Evolutionary conservation across 108 stramenopile genomes (phyloP).

Genomic region (Nitzschia sp.): DNA sequence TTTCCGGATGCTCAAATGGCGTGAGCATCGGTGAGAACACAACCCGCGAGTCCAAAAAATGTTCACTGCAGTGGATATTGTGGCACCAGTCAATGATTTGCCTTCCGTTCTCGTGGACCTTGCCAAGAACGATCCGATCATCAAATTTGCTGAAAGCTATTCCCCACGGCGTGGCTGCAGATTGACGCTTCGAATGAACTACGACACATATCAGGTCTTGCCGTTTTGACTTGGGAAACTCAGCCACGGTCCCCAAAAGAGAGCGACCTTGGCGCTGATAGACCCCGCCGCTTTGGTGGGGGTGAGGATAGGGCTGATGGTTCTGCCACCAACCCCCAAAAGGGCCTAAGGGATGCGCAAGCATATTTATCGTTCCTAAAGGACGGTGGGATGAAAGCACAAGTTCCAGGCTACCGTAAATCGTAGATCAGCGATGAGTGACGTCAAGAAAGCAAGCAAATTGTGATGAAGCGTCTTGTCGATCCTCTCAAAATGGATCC

Average conservation of each 20-base stretch:
- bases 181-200: neutral
- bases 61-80: neutral
- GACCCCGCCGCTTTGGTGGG: too few relatives aligned
- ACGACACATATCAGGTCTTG: conserved; percentile 1
- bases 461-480: too few relatives aligned
- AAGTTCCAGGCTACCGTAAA: too few relatives aligned
- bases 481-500: too few relatives aligned
- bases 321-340: too few relatives aligned
- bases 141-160: conserved; percentile 11
- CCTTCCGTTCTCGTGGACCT: neutral
- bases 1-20: neutral
- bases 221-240: neutral
- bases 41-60: neutral
- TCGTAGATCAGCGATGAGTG: too few relatives aligned
- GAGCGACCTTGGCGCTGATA: neutral
- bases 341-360: too few relatives aligned
- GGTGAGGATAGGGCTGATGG: too few relatives aligned
- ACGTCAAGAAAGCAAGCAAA: too few relatives aligned
- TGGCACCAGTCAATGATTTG: neutral
- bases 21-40: neutral
- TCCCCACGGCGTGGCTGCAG: conserved; percentile 5
- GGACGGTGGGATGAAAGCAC: too few relatives aligned
- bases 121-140: conserved; percentile 14
- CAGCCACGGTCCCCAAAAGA: neutral
- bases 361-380: too few relatives aligned